Conservation (phyloP, 1,284 basidiomycete genomes). For the Rhodotorula sp. region DNA sequence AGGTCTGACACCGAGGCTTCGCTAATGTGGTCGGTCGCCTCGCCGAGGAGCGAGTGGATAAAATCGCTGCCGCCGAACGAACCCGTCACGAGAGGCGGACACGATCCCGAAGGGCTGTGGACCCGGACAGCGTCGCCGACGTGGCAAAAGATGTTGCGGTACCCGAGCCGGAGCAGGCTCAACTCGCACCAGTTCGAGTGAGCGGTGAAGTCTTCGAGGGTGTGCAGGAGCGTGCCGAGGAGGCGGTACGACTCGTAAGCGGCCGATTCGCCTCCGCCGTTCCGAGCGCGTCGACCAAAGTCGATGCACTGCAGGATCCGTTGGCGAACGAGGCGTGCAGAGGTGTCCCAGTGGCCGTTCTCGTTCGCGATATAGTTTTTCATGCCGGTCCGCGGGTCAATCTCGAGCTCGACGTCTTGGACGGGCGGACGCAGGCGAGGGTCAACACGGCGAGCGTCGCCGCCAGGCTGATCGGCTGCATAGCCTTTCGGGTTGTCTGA, state of each 20-base stretch:
- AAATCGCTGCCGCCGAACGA: conserved; percentile 81
- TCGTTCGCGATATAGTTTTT: conserved; percentile 90
- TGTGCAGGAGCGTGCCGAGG: conserved; percentile 61
- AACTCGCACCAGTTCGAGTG: conserved; percentile 60
- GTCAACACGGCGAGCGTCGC: conserved; percentile 76
- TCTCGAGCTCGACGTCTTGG: conserved; percentile 72
- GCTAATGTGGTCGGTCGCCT: conserved; percentile 46
- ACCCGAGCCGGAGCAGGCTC: conserved; percentile 43
- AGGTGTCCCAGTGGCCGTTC: conserved; percentile 71
- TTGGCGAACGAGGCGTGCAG: conserved; percentile 74
- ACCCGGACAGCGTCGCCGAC: conserved; percentile 79
- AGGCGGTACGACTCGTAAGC: conserved; percentile 70
- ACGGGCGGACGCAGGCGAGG: conserved; percentile 73
- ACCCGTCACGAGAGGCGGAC: conserved; percentile 81
- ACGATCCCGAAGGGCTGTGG: conserved; percentile 71
- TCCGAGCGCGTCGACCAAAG: conserved; percentile 52
- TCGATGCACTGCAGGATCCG: conserved; percentile 68
- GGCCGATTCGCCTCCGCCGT: conserved; percentile 52
- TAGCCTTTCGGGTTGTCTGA: conserved; percentile 48
- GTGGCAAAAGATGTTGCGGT: conserved; percentile 74
- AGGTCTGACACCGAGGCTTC: conserved; percentile 85
- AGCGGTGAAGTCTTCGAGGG: conserved; percentile 77
- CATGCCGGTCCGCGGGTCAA: conserved; percentile 85
- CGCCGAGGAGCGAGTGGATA: conserved; percentile 51
- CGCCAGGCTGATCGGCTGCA: conserved; percentile 68